A percentile compares a stretch with the other conserved stretches of the same genome.
phyloP scores from a whole-genome alignment of 163 green algal genomes.

The Chloromonas sp. region DNA sequence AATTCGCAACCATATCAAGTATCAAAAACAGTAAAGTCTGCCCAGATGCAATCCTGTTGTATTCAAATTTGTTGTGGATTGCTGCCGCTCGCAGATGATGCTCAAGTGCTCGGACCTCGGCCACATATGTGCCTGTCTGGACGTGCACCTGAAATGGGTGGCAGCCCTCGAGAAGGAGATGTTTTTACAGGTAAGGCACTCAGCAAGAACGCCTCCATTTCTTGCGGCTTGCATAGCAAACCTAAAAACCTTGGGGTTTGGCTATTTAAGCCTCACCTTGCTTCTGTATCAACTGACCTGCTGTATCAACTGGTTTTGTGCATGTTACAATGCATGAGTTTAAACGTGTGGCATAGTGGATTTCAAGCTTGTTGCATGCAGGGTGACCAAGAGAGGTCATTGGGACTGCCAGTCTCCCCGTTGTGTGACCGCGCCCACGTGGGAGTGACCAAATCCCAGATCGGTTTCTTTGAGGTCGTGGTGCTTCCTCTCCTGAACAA shows the following conservation, averaged over 20 bases:
- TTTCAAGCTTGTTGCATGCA: background rate
- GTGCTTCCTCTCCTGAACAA: background rate
- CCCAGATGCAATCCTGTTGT: too few species aligned
- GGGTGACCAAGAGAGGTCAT: conserved; percentile 3
- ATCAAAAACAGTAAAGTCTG: too few species aligned
- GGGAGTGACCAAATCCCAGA: conserved; percentile 9
- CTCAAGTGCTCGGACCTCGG: conserved; percentile 57
- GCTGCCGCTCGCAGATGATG: conserved; percentile 31
- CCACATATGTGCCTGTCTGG: conserved; percentile 28
- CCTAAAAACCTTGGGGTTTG: background rate
- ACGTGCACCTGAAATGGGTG: conserved; percentile 37
- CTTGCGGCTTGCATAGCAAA: background rate
- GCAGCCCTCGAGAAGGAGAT: conserved; percentile 21
- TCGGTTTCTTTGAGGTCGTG: conserved; percentile 1
- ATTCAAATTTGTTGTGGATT: background rate
- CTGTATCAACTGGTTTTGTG: background rate
- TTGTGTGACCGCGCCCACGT: conserved; percentile 4
- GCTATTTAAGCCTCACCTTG: too few species aligned
- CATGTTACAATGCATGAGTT: too few species aligned
- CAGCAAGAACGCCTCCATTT: background rate
- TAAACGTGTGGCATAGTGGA: too few species aligned
- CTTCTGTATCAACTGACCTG: background rate
- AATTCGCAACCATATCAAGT: too few species aligned
- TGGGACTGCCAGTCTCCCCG: conserved; percentile 3
- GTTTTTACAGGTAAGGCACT: background rate